Evolutionary conservation across 192 early-diverging fungal genomes (phyloP), one percentile per base, ranked within the genome.

Genomic region (Podila epigama): DNA sequence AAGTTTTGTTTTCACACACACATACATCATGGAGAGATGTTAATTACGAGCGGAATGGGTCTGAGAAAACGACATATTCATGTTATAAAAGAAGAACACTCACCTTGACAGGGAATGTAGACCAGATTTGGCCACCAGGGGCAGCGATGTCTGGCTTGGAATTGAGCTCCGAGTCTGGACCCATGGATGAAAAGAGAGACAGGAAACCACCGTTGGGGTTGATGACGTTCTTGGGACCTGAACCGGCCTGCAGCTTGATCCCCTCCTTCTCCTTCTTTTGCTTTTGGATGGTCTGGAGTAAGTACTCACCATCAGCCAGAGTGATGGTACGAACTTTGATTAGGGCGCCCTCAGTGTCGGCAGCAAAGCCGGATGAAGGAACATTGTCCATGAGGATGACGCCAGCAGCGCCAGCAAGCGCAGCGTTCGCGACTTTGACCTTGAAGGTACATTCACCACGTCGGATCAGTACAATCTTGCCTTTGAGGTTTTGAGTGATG

Each of bases 141-240:
- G 88, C 87, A 3, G 82, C 73, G 18, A 91, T 71, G 8, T 86
- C 86, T 0, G 88, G 88, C 75, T 92, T 91, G 25, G 89, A 61
- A 20, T 86, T 72, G 50, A 96, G 77, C 54, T 93, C 87, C 33
- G 82, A 82, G 42, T 85, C 89, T 0, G 92, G 88, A 22, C 96
- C 96, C 67, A 86, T 86, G 27, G 90, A 91, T 11, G 91, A 92
- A 63, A 92, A 95, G 39, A 56, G 52, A 18, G 94, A 94, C 7
- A 93, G 70, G 33, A 81, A 89, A 36, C 88, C 88, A 33, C 86
- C 90, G 9, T 84, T 67, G 1, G 82, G 72, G 56, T 87, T 82
- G 15, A 41, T 58, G 29, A 79, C 63, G 28, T 84, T 70, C 39
- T 79, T 75, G 1, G 82, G 70, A 6, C 81, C 72, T 66, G 82